Base-by-base conservation (phyloP, 345 rosid genomes). In the Erysimum cheiranthoides region DNA sequence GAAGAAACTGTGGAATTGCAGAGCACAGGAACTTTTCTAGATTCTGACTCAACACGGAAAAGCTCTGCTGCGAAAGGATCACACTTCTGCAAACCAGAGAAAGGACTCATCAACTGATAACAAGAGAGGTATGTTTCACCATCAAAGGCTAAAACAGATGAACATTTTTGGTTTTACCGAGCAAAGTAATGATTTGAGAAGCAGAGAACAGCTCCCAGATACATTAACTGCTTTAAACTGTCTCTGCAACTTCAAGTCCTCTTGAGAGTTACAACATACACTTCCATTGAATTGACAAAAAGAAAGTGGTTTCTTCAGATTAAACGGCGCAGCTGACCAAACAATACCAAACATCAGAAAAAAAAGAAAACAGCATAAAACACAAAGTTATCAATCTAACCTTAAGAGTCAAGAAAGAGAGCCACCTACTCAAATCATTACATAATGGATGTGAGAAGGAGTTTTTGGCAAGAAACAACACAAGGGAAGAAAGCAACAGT, bases 351-450 rank as follows among this genome's bases (percentile, higher is more conserved):
- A 18, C 49, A 18, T 73, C 73, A 71, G 35, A 67, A 61, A 61
- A 40, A 12, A 50, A 61, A 61, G 32, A 12, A 50, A 42, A 39
- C 1, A 1, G 0, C 12, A 56, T 3, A 40, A 42, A 58, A 39
- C 36, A 58, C 16, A 73, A 11, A 46, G 46, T 5, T 8, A 14
- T 36, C 52, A 54, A 71, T 34, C 47, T 16, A 36, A 16, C 10
- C 11, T 30, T 32, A 68, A 10, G 65, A 38, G 8, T 16, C 7
- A 3, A 28, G 11, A 5, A 11, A 43, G n/a, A 58, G 57, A 45
- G 65, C 4, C 65, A 82, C 91, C 68, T 62, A 88, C 96, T 74
- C 73, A 92, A 83, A 87, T 88, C 84, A 73, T 73, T 84, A 66
- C 93, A 90, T 40, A 87, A 75, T 1, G 90, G 92, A 80, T 79